Percentiles rank a stretch among this genome's conserved stretches.
phyloP scores from a whole-genome alignment of 768 basidiomycete species.

The Pleurotus pulmonarius region DNA sequence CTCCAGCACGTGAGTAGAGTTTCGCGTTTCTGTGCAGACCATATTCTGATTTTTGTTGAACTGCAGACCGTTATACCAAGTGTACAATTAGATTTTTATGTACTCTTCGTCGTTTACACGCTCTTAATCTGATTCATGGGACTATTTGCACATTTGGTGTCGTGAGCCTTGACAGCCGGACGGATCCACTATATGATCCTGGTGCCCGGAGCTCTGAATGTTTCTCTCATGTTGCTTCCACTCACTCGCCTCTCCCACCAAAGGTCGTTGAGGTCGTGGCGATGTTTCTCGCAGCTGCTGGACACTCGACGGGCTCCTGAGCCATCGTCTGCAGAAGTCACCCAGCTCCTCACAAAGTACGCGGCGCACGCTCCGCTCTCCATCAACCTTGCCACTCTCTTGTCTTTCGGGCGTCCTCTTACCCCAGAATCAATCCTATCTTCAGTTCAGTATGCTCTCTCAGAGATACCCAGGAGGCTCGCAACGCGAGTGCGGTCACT shows the following conservation, averaged over 20 bases:
- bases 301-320: conserved; percentile 36
- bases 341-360: conserved; percentile 59
- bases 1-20: conserved; percentile 79
- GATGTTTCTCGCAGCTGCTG: conserved; percentile 4
- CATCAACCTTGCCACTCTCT: conserved; percentile 66
- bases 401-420: conserved; percentile 74
- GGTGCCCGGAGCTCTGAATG: neutral
- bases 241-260: neutral
- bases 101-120: conserved; percentile 5
- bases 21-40: conserved; percentile 8
- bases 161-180: neutral
- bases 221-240: neutral
- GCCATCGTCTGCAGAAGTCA: conserved; percentile 48
- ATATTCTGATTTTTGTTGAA: conserved; percentile 9
- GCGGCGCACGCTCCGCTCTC: conserved; percentile 62
- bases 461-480: conserved; percentile 75
- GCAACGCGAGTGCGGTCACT: conserved; percentile 72
- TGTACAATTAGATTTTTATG: conserved; percentile 72
- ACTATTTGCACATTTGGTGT: neutral
- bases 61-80: conserved; percentile 81
- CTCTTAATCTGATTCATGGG: conserved; percentile 1
- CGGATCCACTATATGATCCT: neutral
- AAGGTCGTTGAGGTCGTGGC: neutral
- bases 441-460: conserved; percentile 70
- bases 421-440: conserved; percentile 66